These are phyloP conservation scores for Cladorrhinum samala DNA, from an alignment of 495 filamentous ascomycete genomes.

Conservation along the genomic window DNA sequence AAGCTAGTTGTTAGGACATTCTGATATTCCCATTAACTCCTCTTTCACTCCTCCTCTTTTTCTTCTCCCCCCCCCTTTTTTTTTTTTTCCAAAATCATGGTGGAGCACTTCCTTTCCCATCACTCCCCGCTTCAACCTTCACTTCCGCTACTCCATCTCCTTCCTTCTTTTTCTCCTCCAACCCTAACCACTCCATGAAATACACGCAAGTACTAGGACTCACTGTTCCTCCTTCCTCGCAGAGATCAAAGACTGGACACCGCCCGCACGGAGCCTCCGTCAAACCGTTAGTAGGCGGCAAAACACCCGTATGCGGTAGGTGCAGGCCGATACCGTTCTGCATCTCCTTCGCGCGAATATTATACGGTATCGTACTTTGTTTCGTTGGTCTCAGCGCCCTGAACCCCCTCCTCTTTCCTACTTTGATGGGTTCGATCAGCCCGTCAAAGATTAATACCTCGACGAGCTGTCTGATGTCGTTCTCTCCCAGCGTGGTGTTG, in stretches of 20 bases:
- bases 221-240: conserved; percentile 80
- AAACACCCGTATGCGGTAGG: conserved; percentile 25
- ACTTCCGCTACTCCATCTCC: background rate
- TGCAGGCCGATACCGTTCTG: conserved; percentile 26
- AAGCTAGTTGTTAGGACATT: no score
- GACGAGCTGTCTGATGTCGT: conserved; percentile 72
- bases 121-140: background rate
- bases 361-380: conserved; percentile 30
- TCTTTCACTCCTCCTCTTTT: no score
- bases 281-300: conserved; percentile 53
- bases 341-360: conserved; percentile 36
- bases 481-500: conserved; percentile 55
- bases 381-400: conserved; percentile 44
- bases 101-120: background rate
- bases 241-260: conserved; percentile 92
- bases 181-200: conserved; percentile 71
- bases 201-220: conserved; percentile 88
- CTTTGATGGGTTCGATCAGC: conserved; percentile 54
- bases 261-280: conserved; percentile 85
- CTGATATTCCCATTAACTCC: no score
- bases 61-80: background rate
- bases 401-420: conserved; percentile 38
- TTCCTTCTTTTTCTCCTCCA: conserved; percentile 13
- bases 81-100: background rate
- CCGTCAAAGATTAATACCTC: conserved; percentile 84